These are phyloP conservation scores for Paecilomyces dactylethromorphus DNA, from an alignment of 2,329 filamentous ascomycete species.

Conservation along the genomic window DNA sequence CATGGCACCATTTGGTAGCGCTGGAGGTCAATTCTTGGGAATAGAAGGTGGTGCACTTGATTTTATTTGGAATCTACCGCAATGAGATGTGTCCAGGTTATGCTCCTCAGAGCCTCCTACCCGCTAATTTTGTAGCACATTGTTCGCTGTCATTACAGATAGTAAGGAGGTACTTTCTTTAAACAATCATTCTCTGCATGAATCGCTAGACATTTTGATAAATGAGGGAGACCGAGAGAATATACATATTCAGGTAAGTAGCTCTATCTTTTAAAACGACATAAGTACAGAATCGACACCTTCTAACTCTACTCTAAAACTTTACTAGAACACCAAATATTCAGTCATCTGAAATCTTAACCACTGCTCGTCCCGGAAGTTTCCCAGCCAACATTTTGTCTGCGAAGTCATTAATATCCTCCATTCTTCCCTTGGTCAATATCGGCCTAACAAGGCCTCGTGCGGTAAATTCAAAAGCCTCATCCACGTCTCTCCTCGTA, in stretches of 20 bases:
- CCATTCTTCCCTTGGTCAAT: constrained; percentile 28
- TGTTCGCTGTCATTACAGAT: too few relatives aligned
- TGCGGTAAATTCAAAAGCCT: constrained; percentile 39
- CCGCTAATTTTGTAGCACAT: too few relatives aligned
- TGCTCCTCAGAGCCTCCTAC: neutral
- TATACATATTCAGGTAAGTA: too few relatives aligned
- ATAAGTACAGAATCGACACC: too few relatives aligned
- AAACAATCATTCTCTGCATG: too few relatives aligned
- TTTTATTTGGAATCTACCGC: constrained; percentile 39
- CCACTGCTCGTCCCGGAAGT: constrained; percentile 34
- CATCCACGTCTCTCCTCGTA: constrained; percentile 40
- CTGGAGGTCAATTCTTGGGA: constrained; percentile 31
- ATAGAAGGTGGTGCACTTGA: constrained; percentile 34
- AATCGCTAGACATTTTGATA: too few relatives aligned
- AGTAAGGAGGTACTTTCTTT: too few relatives aligned
- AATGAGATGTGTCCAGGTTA: constrained; percentile 12
- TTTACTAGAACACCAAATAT: neutral
- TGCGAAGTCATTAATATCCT: constrained; percentile 34
- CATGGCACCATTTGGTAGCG: constrained; percentile 37
- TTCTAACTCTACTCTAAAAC: too few relatives aligned
- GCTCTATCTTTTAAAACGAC: too few relatives aligned
- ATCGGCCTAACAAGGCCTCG: constrained; percentile 36
- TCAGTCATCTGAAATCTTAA: constrained; percentile 25
- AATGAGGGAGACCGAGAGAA: too few relatives aligned
- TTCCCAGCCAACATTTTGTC: constrained; percentile 33